Percentiles rank a stretch among this genome's conserved stretches.
phyloP scores from a whole-genome alignment of 192 early-diverging fungal species.

The Powellomyces hirtus region DNA sequence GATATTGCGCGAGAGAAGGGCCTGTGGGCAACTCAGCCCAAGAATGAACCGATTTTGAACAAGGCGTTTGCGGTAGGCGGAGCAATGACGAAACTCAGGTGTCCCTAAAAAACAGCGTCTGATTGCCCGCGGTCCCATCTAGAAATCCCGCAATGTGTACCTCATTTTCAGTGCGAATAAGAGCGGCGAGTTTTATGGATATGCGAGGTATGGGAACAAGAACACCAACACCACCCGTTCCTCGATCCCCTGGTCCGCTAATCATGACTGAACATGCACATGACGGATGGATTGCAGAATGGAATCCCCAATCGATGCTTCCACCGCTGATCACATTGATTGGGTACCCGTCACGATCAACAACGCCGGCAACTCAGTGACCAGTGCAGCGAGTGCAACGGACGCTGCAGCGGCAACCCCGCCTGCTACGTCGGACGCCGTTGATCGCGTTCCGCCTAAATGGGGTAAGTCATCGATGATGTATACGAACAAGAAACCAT shows the following conservation, averaged over 20 bases:
- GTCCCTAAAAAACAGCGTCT: background rate
- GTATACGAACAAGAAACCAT: no score
- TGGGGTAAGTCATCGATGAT: background rate
- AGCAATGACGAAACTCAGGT: background rate
- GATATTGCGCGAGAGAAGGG: background rate
- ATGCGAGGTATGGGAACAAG: conserved; percentile 8
- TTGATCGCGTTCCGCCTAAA: background rate
- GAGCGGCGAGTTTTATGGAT: conserved; percentile 29
- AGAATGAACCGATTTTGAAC: conserved; percentile 30
- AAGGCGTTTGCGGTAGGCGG: conserved; percentile 21
- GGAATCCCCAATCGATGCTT: conserved; percentile 26
- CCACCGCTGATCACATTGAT: background rate
- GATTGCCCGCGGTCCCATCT: background rate
- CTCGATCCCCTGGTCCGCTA: background rate
- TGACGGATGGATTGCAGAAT: no score
- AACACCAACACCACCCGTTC: background rate
- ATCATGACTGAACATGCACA: background rate
- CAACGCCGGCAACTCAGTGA: no score
- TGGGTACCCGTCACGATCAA: conserved; percentile 25
- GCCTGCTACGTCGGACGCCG: no score
- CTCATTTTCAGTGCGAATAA: conserved; percentile 35
- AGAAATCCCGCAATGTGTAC: conserved; percentile 28
- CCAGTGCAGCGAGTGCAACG: no score
- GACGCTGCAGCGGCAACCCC: no score
- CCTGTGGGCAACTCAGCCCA: conserved; percentile 29